Base-by-base conservation (phyloP, 768 basidiomycete species). In the Tephrocybe sp. region DNA sequence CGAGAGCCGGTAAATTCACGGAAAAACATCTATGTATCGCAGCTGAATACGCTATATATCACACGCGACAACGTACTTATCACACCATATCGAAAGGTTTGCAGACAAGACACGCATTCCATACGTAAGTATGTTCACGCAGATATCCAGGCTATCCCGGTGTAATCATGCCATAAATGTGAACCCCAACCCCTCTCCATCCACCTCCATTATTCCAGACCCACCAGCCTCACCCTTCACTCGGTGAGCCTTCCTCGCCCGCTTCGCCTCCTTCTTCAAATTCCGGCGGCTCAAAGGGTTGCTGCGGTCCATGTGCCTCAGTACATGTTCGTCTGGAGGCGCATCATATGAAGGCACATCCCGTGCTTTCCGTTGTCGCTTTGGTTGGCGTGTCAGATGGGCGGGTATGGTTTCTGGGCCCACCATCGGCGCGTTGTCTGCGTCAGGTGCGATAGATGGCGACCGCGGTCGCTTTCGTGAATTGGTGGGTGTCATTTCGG, bases 241-340 rank as follows among this genome's bases (percentile, higher is more conserved):
- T 29, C 70, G 71, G 33, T 72, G 75, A 4, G 77, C 75, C 61
- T 80, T 81, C 58, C 80, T 72, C 30, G 77, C 79, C 56, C 72
- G 70, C 70, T 87, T 89, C 41, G 79, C 77, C 38, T 82, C 84
- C 60, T 69, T 76, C 69, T 87, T 88, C 57, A 88, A 56, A 55
- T 73, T 68, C 57, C 71, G 75, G 52, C 86, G 68, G 47, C 73
- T 80, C 53, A 89, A 55, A 12, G 86, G 84, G 61, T 86, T 86
- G 47, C 76, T 69, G 50, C 62, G 60, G 11, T 74, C 75, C 76
- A 82, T 79, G 50, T 64, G 66, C 37, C 63, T 53, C 19, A 73
- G 58, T 22, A 76, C 75, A 51, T 80, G 68, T 6, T 65, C 66
- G 31, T 79, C 76, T 3, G 76, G 74, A 0, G 65, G 72, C 5